These are phyloP conservation scores for Suillus subluteus DNA, from an alignment of 768 basidiomycete species.

Conservation along the genomic window DNA sequence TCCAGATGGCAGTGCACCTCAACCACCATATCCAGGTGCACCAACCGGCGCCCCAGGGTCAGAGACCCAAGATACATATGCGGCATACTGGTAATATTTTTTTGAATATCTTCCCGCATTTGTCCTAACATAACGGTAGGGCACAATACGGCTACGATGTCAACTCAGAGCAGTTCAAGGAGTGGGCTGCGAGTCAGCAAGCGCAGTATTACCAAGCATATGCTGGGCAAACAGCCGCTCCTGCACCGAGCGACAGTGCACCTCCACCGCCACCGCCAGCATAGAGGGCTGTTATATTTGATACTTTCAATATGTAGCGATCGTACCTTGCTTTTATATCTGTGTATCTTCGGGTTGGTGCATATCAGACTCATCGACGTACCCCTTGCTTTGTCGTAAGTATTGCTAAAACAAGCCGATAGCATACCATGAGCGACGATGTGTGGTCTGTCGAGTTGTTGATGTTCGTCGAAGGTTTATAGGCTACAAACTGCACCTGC, in stretches of 20 bases:
- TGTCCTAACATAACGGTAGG: constrained; percentile 43
- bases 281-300: constrained; percentile 17
- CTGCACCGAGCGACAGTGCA: constrained; percentile 31
- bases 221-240: constrained; percentile 45
- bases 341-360: constrained; percentile 29
- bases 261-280: constrained; percentile 30
- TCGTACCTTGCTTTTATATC: constrained; percentile 35
- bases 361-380: constrained; percentile 2
- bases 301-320: constrained; percentile 23
- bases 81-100: constrained; percentile 59
- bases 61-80: constrained; percentile 48
- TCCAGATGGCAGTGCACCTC: constrained; percentile 44
- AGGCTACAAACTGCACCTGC: background rate
- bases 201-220: constrained; percentile 82
- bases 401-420: background rate
- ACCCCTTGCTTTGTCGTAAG: background rate
- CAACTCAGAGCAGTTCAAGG: constrained; percentile 79
- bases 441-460: background rate
- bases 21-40: constrained; percentile 51
- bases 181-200: constrained; percentile 68
- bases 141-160: constrained; percentile 87
- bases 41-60: constrained; percentile 30
- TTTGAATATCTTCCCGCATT: background rate
- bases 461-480: background rate
- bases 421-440: background rate